A percentile compares a stretch with the other conserved stretches of the same genome.
These are phyloP conservation scores for Populus simonii DNA, from an alignment of 345 rosid genomes.

Conservation along the genomic window DNA sequence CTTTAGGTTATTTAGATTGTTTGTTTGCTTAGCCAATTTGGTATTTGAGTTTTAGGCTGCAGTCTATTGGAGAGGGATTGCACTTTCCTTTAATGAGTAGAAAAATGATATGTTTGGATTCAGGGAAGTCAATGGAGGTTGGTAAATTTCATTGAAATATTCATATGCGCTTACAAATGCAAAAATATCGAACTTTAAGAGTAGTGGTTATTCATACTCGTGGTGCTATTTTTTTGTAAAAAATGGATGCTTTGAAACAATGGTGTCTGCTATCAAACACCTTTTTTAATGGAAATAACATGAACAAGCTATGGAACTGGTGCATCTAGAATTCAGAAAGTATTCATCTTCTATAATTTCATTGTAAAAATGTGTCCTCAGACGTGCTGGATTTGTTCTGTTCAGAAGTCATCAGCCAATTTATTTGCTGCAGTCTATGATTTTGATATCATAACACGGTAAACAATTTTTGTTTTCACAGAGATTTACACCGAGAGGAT, in stretches of 20 bases:
- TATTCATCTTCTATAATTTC: not conserved
- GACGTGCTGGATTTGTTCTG: not conserved
- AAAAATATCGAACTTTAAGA: not conserved
- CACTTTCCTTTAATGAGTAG: not conserved
- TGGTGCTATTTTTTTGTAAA: too few relatives aligned
- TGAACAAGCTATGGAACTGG: not conserved
- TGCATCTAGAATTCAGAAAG: not conserved
- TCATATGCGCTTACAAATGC: not conserved
- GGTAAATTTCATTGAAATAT: too few relatives aligned
- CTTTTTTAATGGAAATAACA: not conserved
- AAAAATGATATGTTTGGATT: not conserved
- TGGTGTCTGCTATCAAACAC: not conserved
- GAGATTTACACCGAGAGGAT: conserved; percentile 77
- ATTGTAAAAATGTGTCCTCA: not conserved
- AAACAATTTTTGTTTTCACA: conserved; percentile 21
- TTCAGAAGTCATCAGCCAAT: not conserved
- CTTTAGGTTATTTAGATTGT: not conserved
- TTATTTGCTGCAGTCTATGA: too few relatives aligned
- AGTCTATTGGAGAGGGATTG: too few relatives aligned
- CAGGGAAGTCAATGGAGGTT: not conserved
- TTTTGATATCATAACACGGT: not conserved
- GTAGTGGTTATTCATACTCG: not conserved
- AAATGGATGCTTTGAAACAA: not conserved
- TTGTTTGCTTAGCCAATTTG: not conserved
- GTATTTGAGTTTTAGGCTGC: too few relatives aligned